These are phyloP conservation scores for Carex cristatella DNA, from an alignment of 176 grass and related monocot species.

Conservation along the genomic window DNA sequence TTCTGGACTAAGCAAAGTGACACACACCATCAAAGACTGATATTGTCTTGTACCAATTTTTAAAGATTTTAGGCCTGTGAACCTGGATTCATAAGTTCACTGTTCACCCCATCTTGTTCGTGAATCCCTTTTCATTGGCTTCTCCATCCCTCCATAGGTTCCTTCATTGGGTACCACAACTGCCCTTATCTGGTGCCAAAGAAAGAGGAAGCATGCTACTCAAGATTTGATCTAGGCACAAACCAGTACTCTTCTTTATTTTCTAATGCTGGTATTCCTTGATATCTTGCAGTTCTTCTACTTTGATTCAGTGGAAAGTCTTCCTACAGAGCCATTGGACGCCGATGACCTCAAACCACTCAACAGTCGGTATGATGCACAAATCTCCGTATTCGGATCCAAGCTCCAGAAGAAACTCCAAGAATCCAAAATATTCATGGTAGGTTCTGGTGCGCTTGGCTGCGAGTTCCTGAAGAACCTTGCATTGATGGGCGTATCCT, in stretches of 20 bases:
- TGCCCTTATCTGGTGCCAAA: background rate
- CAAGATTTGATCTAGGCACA: background rate
- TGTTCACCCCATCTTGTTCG: background rate
- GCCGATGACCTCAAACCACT: slow-evolving; percentile 28
- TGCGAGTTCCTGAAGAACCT: slow-evolving; percentile 48
- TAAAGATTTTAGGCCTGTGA: background rate
- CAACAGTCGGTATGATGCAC: slow-evolving; percentile 33
- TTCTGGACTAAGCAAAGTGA: background rate
- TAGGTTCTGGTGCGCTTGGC: slow-evolving; percentile 41
- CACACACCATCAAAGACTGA: background rate
- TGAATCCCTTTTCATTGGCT: background rate
- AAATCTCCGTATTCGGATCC: slow-evolving; percentile 44
- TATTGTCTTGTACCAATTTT: background rate
- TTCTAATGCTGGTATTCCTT: slow-evolving; percentile 4
- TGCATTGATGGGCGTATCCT: slow-evolving; percentile 38
- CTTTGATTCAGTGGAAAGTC: slow-evolving; percentile 43
- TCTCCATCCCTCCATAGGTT: background rate
- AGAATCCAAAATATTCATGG: slow-evolving; percentile 42
- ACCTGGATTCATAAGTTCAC: background rate
- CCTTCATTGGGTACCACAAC: background rate
- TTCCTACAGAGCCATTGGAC: slow-evolving; percentile 34
- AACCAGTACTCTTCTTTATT: background rate
- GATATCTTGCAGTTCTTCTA: slow-evolving; percentile 40
- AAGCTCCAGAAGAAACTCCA: slow-evolving; percentile 42
- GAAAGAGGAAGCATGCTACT: background rate